A percentile compares a stretch with the other conserved stretches of the same genome.
These are phyloP conservation scores for Ophidiomyces ophidiicola DNA, from an alignment of 2,329 filamentous ascomycete genomes.

Conservation along the genomic window DNA sequence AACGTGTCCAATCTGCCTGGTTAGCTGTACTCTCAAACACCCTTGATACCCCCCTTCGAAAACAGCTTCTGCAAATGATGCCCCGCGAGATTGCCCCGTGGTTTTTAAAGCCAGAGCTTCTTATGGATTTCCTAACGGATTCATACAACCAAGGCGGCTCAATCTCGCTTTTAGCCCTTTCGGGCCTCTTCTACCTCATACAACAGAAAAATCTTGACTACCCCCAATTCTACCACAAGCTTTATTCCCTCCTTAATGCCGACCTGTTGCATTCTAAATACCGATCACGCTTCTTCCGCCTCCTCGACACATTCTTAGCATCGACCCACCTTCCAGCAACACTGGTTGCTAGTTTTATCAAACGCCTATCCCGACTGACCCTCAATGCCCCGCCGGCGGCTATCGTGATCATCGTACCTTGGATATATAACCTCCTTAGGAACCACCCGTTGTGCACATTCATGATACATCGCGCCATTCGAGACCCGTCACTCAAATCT, in stretches of 20 bases:
- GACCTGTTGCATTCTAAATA: slow-evolving; percentile 87
- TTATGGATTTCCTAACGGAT: slow-evolving; percentile 95
- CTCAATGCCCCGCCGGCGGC: slow-evolving; percentile 83
- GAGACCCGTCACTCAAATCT: slow-evolving; percentile 1
- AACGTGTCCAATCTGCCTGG: slow-evolving; percentile 76
- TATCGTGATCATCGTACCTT: slow-evolving; percentile 78
- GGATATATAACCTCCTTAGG: slow-evolving; percentile 90
- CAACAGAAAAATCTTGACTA: slow-evolving; percentile 91
- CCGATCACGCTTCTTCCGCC: slow-evolving; percentile 81
- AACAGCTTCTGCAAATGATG: slow-evolving; percentile 62
- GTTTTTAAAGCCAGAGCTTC: slow-evolving; percentile 75
- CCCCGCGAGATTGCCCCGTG: slow-evolving; percentile 71
- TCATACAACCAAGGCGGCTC: slow-evolving; percentile 80
- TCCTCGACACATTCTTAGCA: slow-evolving; percentile 77
- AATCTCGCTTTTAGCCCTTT: slow-evolving; percentile 74
- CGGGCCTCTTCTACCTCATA: slow-evolving; percentile 90
- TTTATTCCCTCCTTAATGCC: slow-evolving; percentile 82
- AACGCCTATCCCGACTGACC: slow-evolving; percentile 71
- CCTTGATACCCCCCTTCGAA: slow-evolving; percentile 61
- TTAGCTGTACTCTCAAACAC: slow-evolving; percentile 56
- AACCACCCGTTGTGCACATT: slow-evolving; percentile 84
- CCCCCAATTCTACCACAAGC: slow-evolving; percentile 80
- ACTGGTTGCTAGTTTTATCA: slow-evolving; percentile 90
- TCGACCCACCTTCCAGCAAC: slow-evolving; percentile 87
- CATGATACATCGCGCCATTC: slow-evolving; percentile 69